Evolutionary conservation across 768 basidiomycete genomes (phyloP), one percentile per base, ranked within the genome.

Genomic region (Kwoniella dejecticola): DNA sequence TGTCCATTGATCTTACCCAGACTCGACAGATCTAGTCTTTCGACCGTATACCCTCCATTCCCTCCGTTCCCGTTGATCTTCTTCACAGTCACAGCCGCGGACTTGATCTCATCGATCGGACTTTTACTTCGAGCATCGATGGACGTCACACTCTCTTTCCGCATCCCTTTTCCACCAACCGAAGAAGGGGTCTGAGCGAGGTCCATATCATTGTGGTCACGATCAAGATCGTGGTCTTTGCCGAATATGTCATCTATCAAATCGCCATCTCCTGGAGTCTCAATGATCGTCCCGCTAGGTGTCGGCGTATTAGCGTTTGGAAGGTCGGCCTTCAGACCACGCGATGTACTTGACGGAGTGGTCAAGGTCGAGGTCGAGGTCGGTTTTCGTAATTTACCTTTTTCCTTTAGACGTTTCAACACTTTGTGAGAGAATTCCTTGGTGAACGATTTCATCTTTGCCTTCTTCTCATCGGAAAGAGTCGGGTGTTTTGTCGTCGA

Each of bases 351-450:
- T 1, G 58, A 50, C 42, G 63, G 55, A 7, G 52, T 27, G 17
- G 47, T 60, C 3, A 56, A 42, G 4, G 19, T 53, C 2, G 58
- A 31, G 17, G 24, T 42, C 12, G 56, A 29, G 40, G 57, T 49
- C 21, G 53, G 45, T 48, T 27, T 36, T 21, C 48, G 48, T n/a
- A 76, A 60, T 52, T 72, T 75, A 30, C 74, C 74, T 49, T 72
- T 70, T 13, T 70, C 72, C 44, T 74, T 75, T 17, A 79, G 58
- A 42, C 68, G 66, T 52, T 77, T 76, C 53, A 81, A 58, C 10
- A 94, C 80, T 79, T 95, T 96, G 57, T 83, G 80, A 57, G 93
- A 87, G 77, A 90, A 98, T 42, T 96, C 91, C 78, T 95, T 92
- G 31, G 88, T 83, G 74, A 93, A 98, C 73, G 89, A 88, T 80